Conservation (phyloP, 1,139 yeast genomes). For the Blastobotrys malaysiensis region DNA sequence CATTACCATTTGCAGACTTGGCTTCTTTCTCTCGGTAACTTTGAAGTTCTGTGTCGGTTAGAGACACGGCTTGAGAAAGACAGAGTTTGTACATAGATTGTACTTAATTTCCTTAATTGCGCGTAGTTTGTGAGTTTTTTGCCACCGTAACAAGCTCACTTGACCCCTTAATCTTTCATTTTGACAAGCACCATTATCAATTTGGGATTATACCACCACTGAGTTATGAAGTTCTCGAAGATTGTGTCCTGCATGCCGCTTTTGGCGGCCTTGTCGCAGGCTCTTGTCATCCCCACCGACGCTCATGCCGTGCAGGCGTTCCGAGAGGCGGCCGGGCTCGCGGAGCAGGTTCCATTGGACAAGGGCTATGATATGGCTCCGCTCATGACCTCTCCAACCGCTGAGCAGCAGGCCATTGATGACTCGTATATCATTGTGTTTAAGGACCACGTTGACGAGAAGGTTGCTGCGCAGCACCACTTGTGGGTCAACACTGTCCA, state of each 20-base stretch:
- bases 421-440: constrained; percentile 75
- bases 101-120: no score
- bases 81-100: not conserved
- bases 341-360: constrained; percentile 8
- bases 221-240: constrained; percentile 31
- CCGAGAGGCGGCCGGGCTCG: constrained; percentile 22
- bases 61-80: not conserved
- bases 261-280: constrained; percentile 49
- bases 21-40: not conserved
- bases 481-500: constrained; percentile 54
- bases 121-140: not conserved
- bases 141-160: not conserved
- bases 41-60: not conserved
- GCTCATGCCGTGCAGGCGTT: constrained; percentile 22
- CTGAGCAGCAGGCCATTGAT: constrained; percentile 51
- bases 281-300: constrained; percentile 56
- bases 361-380: constrained; percentile 34
- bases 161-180: not conserved
- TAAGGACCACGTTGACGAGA: constrained; percentile 52
- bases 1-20: not conserved
- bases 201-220: not conserved
- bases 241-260: constrained; percentile 44
- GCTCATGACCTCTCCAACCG: constrained; percentile 38
- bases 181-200: not conserved
- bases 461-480: constrained; percentile 56